phyloP scores from a whole-genome alignment of 306 rosid genomes.

The Cajanus cajan region DNA sequence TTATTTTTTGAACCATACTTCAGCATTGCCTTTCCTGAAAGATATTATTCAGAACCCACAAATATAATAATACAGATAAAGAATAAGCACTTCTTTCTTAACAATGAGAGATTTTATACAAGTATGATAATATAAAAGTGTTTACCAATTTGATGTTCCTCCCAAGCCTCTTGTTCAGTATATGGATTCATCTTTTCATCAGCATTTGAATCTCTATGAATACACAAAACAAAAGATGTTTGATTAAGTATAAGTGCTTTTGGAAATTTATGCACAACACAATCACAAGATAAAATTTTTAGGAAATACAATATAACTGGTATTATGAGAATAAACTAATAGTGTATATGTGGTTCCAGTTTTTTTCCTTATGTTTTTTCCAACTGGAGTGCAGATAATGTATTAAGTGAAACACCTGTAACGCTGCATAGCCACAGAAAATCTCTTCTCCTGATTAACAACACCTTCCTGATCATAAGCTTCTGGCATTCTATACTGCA shows the following conservation, averaged over 20 bases:
- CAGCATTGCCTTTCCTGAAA: conserved; percentile 78
- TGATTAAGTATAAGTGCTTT: conserved; percentile 15
- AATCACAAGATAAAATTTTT: conserved; percentile 13
- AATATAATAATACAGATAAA: conserved; percentile 16
- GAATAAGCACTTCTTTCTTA: neutral
- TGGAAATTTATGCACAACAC: neutral
- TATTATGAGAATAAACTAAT: neutral
- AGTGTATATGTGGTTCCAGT: neutral
- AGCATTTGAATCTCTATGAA: conserved; percentile 59
- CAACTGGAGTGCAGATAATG: conserved; percentile 12
- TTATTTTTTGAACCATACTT: conserved; percentile 86
- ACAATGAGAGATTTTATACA: neutral
- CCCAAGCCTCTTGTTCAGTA: conserved; percentile 99
- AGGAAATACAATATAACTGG: neutral
- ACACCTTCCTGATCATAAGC: conserved; percentile 88
- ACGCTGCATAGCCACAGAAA: conserved; percentile 61
- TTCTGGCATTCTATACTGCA: conserved; percentile 92
- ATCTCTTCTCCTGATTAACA: conserved; percentile 87
- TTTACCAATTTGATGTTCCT: conserved; percentile 89
- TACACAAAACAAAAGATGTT: conserved; percentile 11
- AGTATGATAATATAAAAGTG: neutral
- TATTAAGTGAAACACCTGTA: conserved; percentile 30
- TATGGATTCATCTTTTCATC: conserved; percentile 90
- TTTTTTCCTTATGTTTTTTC: neutral
- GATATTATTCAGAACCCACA: conserved; percentile 27